Evolutionary conservation across 768 basidiomycete species (phyloP), one percentile per base, ranked within the genome.

Genomic region (Collybia sp.): DNA sequence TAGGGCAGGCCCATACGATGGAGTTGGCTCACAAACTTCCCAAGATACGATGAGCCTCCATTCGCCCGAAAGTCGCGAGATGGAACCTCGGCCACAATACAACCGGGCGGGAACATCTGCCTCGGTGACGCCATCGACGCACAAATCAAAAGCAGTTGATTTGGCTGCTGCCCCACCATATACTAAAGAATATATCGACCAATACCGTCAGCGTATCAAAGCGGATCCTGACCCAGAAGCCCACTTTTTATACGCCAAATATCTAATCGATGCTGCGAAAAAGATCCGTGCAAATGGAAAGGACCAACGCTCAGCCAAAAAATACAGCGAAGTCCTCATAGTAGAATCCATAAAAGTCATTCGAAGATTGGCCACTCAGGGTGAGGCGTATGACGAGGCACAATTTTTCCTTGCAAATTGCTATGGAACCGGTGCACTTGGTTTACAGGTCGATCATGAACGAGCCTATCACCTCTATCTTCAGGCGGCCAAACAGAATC

Each of bases 371-470:
- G 96, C 95, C 3, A 94, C 93, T 6, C 89, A 93, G 63, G 89
- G 86, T 16, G 83, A 93, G 46, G 83, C 93, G 1, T 94, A 91
- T 64, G 83, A 93, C 48, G 96, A 99, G 58, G 95, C 96, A 11
- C 95, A 98, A 63, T 99, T 98, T 70, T 98, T 96, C 76, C 75
- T 98, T 38, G 96, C 95, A 35, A 97, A 97, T 56, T 94, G 94
- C 60, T 85, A 95, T 59, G 94, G 95, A 15, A 96, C 93, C 1
- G 96, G 96, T 6, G 85, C 85, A 53, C 81, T 99, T 17, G 95
- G 96, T n/a, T 73, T 98, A 10, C 88, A 88, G 54, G 92, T 97
- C 45, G 96, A 99, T 65, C 94, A 97, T 65, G 96, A 98, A 58
- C 87, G 92, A 54, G 95, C 96, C 1, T 99, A 98, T 61, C 92